Conservation (phyloP, 2,329 filamentous ascomycete genomes). For the Ceratocystiopsis minuta region DNA sequence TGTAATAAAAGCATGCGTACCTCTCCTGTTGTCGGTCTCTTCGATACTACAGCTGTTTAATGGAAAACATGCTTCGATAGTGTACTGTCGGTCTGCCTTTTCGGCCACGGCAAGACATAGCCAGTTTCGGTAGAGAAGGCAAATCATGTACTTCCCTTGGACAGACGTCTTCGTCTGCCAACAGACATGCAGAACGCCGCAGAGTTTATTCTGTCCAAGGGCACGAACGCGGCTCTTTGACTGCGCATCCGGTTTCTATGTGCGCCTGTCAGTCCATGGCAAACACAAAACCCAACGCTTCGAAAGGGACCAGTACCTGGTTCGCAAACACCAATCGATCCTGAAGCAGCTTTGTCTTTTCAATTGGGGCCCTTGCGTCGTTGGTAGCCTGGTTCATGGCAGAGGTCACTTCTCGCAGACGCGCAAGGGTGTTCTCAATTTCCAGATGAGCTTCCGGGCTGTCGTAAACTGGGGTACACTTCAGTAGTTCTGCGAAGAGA, state of each 20-base stretch:
- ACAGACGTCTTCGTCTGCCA: constrained; percentile 56
- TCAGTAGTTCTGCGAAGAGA: constrained; percentile 67
- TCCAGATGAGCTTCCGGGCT: constrained; percentile 70
- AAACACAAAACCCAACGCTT: neutral
- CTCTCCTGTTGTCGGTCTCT: constrained; percentile 57
- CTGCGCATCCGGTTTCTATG: neutral
- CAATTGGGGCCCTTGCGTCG: constrained; percentile 53
- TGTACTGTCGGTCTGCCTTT: constrained; percentile 49
- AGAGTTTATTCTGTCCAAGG: constrained; percentile 64
- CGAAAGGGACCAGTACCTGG: constrained; percentile 30
- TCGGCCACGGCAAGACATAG: constrained; percentile 56
- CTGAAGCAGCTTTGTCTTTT: constrained; percentile 73
- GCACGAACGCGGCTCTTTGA: constrained; percentile 53
- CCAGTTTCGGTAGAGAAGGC: constrained; percentile 64
- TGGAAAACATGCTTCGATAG: constrained; percentile 56
- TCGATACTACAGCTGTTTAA: constrained; percentile 49
- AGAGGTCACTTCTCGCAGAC: constrained; percentile 54
- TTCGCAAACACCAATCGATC: constrained; percentile 60
- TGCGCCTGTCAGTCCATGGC: neutral
- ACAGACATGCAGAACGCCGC: constrained; percentile 66
- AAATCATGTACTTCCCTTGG: constrained; percentile 67
- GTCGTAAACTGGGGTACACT: constrained; percentile 66
- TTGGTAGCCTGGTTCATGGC: constrained; percentile 76
- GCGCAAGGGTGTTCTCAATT: constrained; percentile 53
- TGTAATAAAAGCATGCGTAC: constrained; percentile 21